These are phyloP conservation scores for Ogataea trehalophila DNA, from an alignment of 805 yeast genomes.

Conservation along the genomic window DNA sequence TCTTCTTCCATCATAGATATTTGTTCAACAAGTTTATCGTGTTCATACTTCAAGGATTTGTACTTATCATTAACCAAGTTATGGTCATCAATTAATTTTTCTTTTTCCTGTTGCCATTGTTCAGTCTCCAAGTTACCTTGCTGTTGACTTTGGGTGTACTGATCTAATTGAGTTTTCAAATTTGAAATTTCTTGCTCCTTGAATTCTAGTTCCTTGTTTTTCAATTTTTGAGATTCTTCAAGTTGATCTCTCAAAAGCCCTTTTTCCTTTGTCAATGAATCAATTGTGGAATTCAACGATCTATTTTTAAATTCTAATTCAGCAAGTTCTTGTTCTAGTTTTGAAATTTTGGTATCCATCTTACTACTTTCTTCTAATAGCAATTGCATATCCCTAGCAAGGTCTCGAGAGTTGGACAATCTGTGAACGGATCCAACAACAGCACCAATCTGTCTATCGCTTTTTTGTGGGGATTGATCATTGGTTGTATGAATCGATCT, in stretches of 20 bases:
- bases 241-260: constrained; percentile 5
- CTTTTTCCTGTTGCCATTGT: neutral
- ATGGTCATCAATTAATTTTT: neutral
- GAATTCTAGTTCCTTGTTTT: neutral
- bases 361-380: constrained; percentile 44
- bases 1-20: neutral
- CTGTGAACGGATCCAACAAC: constrained; percentile 4
- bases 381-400: constrained; percentile 40
- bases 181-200: neutral
- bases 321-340: constrained; percentile 28
- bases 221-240: neutral
- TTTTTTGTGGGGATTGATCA: neutral
- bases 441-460: neutral
- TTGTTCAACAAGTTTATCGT: constrained; percentile 5
- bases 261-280: constrained; percentile 5
- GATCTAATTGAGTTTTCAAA: neutral
- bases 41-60: constrained; percentile 7
- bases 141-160: neutral
- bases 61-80: constrained; percentile 6
- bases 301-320: constrained; percentile 9
- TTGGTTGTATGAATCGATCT: too few species aligned
- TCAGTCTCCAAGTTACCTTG: neutral
- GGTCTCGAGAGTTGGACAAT: constrained; percentile 13
- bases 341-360: constrained; percentile 41
- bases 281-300: neutral